Evolutionary conservation across 2,329 filamentous ascomycete genomes (phyloP).

Genomic region (Neurospora sp.): DNA sequence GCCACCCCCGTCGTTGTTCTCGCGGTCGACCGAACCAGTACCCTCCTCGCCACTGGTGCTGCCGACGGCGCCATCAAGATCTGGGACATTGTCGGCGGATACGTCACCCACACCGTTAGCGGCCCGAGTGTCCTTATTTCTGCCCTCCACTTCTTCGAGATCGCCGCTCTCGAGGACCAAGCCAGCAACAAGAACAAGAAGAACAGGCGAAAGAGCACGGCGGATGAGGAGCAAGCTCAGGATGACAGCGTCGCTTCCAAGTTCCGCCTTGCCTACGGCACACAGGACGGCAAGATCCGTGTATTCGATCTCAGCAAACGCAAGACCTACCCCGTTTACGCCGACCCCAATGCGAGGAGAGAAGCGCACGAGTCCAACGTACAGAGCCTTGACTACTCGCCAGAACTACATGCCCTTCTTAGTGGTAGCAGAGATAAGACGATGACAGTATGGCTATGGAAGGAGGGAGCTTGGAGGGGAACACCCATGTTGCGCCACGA

Average conservation of each 20-base stretch:
- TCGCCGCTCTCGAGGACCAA: conserved; percentile 35
- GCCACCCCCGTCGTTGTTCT: conserved; percentile 80
- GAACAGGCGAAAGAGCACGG: conserved; percentile 34
- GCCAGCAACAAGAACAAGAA: conserved; percentile 32
- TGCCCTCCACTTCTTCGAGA: conserved; percentile 83
- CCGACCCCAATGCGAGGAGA: conserved; percentile 30
- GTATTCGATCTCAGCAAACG: conserved; percentile 88
- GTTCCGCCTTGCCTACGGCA: conserved; percentile 80
- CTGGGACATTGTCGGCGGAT: conserved; percentile 88
- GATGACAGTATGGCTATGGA: conserved; percentile 91
- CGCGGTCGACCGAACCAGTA: conserved; percentile 77
- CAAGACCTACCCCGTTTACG: conserved; percentile 55
- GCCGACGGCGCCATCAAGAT: conserved; percentile 93
- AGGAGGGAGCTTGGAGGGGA: conserved; percentile 71
- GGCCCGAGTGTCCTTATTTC: conserved; percentile 88
- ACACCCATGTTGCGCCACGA: conserved; percentile 81
- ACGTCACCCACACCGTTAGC: conserved; percentile 89
- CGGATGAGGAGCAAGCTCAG: conserved; percentile 28
- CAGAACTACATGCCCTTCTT: conserved; percentile 63
- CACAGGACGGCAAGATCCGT: conserved; percentile 85
- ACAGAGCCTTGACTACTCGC: conserved; percentile 74
- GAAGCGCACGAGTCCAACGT: conserved; percentile 95
- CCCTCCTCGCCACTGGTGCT: conserved; percentile 82
- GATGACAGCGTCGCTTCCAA: conserved; percentile 37
- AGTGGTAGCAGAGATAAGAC: conserved; percentile 91